Conservation (phyloP, 805 yeast genomes). For the Yarrowia porcina region DNA sequence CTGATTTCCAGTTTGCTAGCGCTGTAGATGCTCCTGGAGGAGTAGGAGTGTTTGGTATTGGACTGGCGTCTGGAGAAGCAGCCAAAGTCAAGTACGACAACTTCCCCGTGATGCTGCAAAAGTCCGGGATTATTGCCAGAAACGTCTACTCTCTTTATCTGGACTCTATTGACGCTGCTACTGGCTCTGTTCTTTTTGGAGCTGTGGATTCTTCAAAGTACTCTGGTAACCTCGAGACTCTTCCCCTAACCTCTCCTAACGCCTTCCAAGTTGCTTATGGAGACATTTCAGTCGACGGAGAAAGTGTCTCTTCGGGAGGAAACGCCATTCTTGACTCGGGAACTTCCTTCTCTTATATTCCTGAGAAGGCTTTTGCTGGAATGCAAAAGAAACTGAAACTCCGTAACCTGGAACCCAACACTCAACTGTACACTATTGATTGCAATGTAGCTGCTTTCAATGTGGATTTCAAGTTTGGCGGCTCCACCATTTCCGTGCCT, state of each 20-base stretch:
- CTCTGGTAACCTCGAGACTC: slow-evolving; percentile 38
- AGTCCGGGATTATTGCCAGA: slow-evolving; percentile 41
- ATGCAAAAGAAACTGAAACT: neutral
- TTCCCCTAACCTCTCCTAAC: slow-evolving; percentile 26
- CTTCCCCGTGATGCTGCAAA: slow-evolving; percentile 35
- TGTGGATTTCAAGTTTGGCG: slow-evolving; percentile 1
- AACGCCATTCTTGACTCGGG: slow-evolving; percentile 56
- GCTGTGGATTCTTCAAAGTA: slow-evolving; percentile 45
- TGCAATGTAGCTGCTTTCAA: neutral
- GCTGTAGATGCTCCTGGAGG: slow-evolving; percentile 21
- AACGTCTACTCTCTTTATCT: slow-evolving; percentile 46
- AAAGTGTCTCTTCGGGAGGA: slow-evolving; percentile 26
- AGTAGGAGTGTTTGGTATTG: slow-evolving; percentile 30
- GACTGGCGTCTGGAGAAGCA: slow-evolving; percentile 29
- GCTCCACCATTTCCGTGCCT: slow-evolving; percentile 65
- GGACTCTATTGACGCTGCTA: slow-evolving; percentile 33
- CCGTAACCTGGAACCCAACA: neutral
- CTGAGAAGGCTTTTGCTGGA: slow-evolving; percentile 32
- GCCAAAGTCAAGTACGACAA: slow-evolving; percentile 29
- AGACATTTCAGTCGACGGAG: slow-evolving; percentile 10
- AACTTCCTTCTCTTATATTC: slow-evolving; percentile 51
- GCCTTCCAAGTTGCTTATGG: slow-evolving; percentile 7
- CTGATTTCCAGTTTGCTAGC: slow-evolving; percentile 30
- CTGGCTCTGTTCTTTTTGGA: slow-evolving; percentile 43
- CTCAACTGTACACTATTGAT: slow-evolving; percentile 4